These are phyloP conservation scores for Chaetothyriales sp. DNA, from an alignment of 2,329 filamentous ascomycete genomes.

Conservation along the genomic window DNA sequence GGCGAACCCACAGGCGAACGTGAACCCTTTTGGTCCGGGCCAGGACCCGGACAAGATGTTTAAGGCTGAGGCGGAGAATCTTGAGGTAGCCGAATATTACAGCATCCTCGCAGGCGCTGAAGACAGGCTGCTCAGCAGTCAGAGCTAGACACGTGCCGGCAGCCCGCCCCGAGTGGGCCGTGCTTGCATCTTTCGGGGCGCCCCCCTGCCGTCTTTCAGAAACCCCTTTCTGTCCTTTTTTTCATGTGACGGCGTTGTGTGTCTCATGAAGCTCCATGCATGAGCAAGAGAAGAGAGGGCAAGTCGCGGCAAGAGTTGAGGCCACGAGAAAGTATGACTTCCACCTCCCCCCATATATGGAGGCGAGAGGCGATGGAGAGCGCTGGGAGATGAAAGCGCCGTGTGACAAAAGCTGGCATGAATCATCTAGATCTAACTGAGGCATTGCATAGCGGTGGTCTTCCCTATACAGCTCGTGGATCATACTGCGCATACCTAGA, in stretches of 20 bases:
- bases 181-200: too few relatives aligned
- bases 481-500: neutral
- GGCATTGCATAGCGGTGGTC: neutral
- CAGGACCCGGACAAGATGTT: conserved; percentile 95
- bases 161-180: too few relatives aligned
- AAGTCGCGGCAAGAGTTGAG: neutral
- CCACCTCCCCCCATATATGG: too few relatives aligned
- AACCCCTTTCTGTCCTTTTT: neutral
- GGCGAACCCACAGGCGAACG: conserved; percentile 53
- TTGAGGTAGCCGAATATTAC: conserved; percentile 87
- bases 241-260: neutral
- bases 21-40: conserved; percentile 74
- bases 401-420: neutral
- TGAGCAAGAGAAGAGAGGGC: neutral
- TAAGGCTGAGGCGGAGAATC: conserved; percentile 79
- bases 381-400: neutral
- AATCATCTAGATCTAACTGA: neutral
- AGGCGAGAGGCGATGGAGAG: too few relatives aligned
- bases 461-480: neutral
- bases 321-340: neutral
- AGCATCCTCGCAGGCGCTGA: conserved; percentile 84
- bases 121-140: conserved; percentile 56
- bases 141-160: neutral
- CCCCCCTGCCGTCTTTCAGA: too few relatives aligned
- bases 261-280: neutral